Base-by-base conservation (phyloP, 2,329 filamentous ascomycete genomes). In the Phialophora verrucosa region DNA sequence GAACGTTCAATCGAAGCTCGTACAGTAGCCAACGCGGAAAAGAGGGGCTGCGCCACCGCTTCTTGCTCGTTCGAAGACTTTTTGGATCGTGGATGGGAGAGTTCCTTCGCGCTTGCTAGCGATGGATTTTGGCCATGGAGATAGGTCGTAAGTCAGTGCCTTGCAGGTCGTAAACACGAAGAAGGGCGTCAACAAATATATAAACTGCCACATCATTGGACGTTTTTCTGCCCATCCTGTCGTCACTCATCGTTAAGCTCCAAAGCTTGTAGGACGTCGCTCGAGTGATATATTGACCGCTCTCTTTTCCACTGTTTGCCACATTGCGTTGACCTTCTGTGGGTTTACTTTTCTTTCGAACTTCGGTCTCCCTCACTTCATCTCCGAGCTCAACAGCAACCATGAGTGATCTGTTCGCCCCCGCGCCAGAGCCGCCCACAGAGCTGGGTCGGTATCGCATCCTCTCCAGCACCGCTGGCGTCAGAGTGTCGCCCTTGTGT, bases 401-500 rank as follows among this genome's bases (percentile, higher is more conserved):
- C 59, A 61, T 61, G 49, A 42, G 12, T 53, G 47, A 53, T 12
- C 3, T 78, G 51, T 78, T 78, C 68, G 55, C 35, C 17, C 79
- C 79, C 20, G 80, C 84, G 5, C 80, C 84, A 3, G 77, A 82
- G 3, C 83, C 87, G 29, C 82, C 85, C 75, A 88, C 87, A 64
- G 84, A 86, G 63, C 77, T 91, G 69, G 87, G 82, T 66, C 84
- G 87, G 61, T 90, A 91, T 72, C 87, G 89, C 6, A 77, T 91
- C 54, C 83, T 92, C 12, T 85, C 89, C 1, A 88, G 89, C 10
- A 85, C 83, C 0, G 89, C 90, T 1, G 83, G 84, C 0, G 82
- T 91, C 25, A 82, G 87, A 35, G 88, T 91, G n/a, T 89, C 86
- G 68, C 89, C 89, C 4, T 76, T 91, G n/a, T 76, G 76, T 51